Conservation (phyloP, 345 rosid genomes). For the Linum lewisii region DNA sequence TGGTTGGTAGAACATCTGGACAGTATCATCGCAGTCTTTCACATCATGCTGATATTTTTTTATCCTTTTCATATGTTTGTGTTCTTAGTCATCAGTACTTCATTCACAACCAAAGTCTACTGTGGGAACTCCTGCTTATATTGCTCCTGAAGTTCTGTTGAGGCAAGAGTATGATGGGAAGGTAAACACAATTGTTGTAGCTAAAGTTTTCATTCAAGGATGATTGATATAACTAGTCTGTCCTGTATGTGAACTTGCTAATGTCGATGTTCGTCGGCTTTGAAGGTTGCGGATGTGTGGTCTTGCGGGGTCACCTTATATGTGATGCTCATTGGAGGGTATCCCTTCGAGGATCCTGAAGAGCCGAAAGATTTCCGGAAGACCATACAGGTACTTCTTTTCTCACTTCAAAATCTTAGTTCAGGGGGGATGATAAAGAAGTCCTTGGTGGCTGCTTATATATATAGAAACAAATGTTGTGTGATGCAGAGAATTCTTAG, state of each 20-base stretch:
- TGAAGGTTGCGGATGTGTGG: conserved; percentile 31
- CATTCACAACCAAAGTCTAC: conserved; percentile 30
- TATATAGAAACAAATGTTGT: not conserved
- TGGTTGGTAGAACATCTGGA: too few species aligned
- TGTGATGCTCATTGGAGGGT: conserved; percentile 24
- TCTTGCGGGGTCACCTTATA: conserved; percentile 28
- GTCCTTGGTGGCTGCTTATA: too few species aligned
- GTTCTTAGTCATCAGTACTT: conserved; percentile 23
- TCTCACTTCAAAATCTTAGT: not conserved
- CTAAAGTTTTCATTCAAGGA: not conserved
- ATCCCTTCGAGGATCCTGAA: conserved; percentile 29
- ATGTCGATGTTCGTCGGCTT: not conserved
- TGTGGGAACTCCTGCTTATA: conserved; percentile 30
- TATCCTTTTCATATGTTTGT: conserved; percentile 6
- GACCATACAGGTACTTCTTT: conserved; percentile 20
- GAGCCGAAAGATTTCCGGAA: conserved; percentile 27
- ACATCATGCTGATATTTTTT: too few species aligned
- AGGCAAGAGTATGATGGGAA: conserved; percentile 27
- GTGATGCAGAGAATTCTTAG: conserved; percentile 22
- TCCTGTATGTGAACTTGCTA: not conserved
- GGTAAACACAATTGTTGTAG: conserved; percentile 9
- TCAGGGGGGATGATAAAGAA: too few species aligned
- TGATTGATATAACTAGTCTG: too few species aligned
- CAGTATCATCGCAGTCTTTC: too few species aligned
- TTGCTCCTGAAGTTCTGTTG: conserved; percentile 26